phyloP scores from a whole-genome alignment of 129 eudicot genomes.

The Scalesia atractyloides region DNA sequence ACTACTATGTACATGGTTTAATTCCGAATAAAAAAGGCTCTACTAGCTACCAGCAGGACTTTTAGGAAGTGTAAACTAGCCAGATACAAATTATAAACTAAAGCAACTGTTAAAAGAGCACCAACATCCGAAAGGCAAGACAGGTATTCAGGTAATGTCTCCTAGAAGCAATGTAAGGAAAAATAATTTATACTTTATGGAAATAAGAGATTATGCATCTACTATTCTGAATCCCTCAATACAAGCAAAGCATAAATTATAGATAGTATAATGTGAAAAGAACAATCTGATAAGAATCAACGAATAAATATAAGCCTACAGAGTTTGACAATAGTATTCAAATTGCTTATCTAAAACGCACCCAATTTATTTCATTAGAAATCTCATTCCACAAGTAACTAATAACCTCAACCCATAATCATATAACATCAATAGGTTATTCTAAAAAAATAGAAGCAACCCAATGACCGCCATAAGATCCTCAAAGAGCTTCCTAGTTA shows the following conservation, averaged over 20 bases:
- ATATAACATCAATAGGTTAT: background rate
- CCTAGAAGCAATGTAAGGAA: background rate
- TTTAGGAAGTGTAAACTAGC: background rate
- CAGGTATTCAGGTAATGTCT: background rate
- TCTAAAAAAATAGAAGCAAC: background rate
- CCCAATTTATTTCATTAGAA: background rate
- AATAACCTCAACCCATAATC: constrained; percentile 7
- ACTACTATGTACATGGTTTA: constrained; percentile 6
- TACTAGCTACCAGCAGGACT: constrained; percentile 8
- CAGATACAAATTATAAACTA: background rate
- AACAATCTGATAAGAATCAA: background rate
- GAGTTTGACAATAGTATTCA: background rate
- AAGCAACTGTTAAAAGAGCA: background rate
- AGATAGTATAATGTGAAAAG: background rate
- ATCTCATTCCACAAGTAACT: background rate
- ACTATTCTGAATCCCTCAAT: background rate
- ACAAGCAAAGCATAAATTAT: constrained; percentile 8
- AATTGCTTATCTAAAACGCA: background rate
- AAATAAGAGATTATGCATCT: background rate
- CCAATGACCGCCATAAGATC: background rate
- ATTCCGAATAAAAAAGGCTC: constrained; percentile 2
- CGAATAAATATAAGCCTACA: background rate
- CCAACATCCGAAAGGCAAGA: constrained; percentile 1
- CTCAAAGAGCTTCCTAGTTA: constrained; percentile 3
- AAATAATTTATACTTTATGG: background rate